Conservation (phyloP, 2,329 filamentous ascomycete genomes). For the Decorospora gaudefroyi region DNA sequence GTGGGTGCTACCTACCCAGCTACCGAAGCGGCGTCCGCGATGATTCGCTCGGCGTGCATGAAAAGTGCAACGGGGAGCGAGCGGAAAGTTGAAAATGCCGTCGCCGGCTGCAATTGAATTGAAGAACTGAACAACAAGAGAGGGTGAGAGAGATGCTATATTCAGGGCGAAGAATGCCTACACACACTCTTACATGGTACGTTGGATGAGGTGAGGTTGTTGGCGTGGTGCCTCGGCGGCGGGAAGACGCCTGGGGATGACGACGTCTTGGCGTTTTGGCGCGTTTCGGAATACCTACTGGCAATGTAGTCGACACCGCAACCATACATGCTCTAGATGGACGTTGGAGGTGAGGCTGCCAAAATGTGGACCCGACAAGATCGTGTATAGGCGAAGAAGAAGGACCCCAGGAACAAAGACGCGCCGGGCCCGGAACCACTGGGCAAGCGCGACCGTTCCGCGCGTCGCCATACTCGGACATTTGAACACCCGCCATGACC, state of each 20-base stretch:
- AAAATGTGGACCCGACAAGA: not conserved
- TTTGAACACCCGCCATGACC: slow-evolving; percentile 28
- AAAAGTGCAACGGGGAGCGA: no score
- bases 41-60: no score
- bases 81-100: no score
- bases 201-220: not conserved
- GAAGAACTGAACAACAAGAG: no score
- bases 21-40: no score
- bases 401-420: slow-evolving; percentile 27
- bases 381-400: slow-evolving; percentile 7
- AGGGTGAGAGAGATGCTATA: no score
- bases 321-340: slow-evolving; percentile 2
- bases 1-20: no score
- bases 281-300: slow-evolving; percentile 5
- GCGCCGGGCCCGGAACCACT: slow-evolving; percentile 20
- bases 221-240: not conserved
- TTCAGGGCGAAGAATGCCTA: no score
- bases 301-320: slow-evolving; percentile 1
- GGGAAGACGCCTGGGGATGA: no score
- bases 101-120: no score
- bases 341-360: not conserved
- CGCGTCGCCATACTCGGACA: slow-evolving; percentile 7
- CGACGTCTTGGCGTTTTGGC: slow-evolving; percentile 16
- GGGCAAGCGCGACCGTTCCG: slow-evolving; percentile 15
- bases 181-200: not conserved